Conservation (phyloP, 2,329 filamentous ascomycete species). For the Fusarium newnesense region DNA sequence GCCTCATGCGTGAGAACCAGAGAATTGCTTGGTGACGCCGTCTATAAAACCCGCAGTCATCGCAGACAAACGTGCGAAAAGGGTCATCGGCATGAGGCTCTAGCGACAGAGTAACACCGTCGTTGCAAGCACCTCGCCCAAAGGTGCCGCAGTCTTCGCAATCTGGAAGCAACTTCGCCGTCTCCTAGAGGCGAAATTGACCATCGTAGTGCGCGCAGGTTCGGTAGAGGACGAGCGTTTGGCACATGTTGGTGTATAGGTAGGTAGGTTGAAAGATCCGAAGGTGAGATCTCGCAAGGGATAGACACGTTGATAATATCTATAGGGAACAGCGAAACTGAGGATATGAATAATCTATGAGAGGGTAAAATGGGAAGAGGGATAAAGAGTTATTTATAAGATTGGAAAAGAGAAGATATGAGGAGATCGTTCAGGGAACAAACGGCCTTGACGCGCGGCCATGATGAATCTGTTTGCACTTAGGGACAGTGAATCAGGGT, state of each 20-base stretch:
- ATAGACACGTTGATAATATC: not conserved
- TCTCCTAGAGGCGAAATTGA: slow-evolving; percentile 29
- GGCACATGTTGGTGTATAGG: slow-evolving; percentile 19
- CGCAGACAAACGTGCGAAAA: slow-evolving; percentile 25
- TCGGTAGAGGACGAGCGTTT: slow-evolving; percentile 29
- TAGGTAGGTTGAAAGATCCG: not conserved
- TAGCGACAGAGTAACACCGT: slow-evolving; percentile 25
- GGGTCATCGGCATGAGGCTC: slow-evolving; percentile 24
- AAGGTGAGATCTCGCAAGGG: not conserved
- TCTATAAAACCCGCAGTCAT: slow-evolving; percentile 13
- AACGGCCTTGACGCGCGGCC: not conserved
- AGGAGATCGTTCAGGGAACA: not conserved
- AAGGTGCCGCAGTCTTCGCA: slow-evolving; percentile 34
- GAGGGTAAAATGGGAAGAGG: not conserved
- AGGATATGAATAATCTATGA: not conserved
- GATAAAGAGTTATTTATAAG: slow-evolving; percentile 4
- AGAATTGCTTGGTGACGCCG: slow-evolving; percentile 8
- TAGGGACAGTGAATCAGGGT: not conserved
- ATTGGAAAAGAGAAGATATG: not conserved
- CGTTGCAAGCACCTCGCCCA: slow-evolving; percentile 28
- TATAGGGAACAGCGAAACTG: not conserved
- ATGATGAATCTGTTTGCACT: not conserved
- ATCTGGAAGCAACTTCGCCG: slow-evolving; percentile 30
- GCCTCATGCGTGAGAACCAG: slow-evolving; percentile 15
- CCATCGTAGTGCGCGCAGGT: slow-evolving; percentile 36